These are phyloP conservation scores for Coniochaeta sp. DNA, from an alignment of 2,329 filamentous ascomycete species.

Conservation along the genomic window DNA sequence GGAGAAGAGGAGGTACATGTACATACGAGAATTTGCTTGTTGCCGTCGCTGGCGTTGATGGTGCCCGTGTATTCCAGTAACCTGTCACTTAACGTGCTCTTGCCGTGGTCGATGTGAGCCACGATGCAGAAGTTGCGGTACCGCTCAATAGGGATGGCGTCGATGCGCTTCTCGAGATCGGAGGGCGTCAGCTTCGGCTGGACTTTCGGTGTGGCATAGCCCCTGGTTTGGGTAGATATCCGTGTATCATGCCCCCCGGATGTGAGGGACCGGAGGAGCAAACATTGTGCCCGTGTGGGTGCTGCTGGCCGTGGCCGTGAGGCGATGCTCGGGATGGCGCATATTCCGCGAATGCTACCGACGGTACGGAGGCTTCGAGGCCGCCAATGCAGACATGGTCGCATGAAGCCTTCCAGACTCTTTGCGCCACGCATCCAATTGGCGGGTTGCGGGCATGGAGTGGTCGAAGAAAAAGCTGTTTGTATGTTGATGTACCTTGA, in stretches of 20 bases:
- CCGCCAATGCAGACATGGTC: slow-evolving; percentile 24
- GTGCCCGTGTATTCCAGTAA: slow-evolving; percentile 91
- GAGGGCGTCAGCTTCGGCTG: slow-evolving; percentile 13
- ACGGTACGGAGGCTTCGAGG: slow-evolving; percentile 7
- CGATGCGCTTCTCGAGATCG: slow-evolving; percentile 54
- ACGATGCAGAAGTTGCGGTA: slow-evolving; percentile 98
- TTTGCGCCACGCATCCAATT: slow-evolving; percentile 20
- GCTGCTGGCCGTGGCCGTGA: background rate
- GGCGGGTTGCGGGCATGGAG: slow-evolving; percentile 5
- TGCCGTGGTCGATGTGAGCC: slow-evolving; percentile 97
- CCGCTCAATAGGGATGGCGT: slow-evolving; percentile 68
- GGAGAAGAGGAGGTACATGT: background rate
- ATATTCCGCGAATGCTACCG: background rate
- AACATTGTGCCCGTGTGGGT: background rate
- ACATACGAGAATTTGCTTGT: slow-evolving; percentile 77
- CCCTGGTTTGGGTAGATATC: background rate
- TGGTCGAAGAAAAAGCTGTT: background rate
- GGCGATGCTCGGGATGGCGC: background rate
- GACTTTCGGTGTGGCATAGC: background rate
- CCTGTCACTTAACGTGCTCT: slow-evolving; percentile 89
- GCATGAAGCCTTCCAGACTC: slow-evolving; percentile 19
- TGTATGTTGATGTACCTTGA: background rate
- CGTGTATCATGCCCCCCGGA: background rate
- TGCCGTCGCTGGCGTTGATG: slow-evolving; percentile 70
- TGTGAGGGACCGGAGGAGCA: background rate